Percentiles rank a stretch among this genome's conserved stretches.
Evolutionary conservation across 1,284 basidiomycete genomes (phyloP).

Genomic region (Somion occarium): DNA sequence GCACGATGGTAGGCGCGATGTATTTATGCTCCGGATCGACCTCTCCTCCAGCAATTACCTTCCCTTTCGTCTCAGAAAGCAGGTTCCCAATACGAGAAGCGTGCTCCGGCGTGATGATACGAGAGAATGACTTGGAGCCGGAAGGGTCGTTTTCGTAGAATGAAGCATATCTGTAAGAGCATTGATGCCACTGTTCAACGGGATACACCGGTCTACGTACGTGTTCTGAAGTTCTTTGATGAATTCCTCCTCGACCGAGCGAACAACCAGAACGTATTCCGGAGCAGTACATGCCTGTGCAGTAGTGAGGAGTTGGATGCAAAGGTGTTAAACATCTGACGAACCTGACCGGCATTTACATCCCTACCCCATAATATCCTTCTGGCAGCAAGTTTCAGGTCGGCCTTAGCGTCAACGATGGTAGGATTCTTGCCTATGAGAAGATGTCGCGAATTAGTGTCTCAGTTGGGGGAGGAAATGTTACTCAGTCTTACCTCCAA

Average conservation of each 20-base stretch:
- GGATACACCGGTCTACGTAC: slow-evolving; percentile 29
- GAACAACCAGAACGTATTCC: slow-evolving; percentile 78
- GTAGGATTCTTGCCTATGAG: slow-evolving; percentile 84
- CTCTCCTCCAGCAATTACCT: slow-evolving; percentile 60
- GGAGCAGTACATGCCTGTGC: slow-evolving; percentile 57
- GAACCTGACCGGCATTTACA: slow-evolving; percentile 63
- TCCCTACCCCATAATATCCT: slow-evolving; percentile 84
- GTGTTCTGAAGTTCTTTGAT: slow-evolving; percentile 57
- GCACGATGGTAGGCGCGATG: slow-evolving; percentile 61
- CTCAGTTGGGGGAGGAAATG: no score
- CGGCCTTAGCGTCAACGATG: slow-evolving; percentile 67
- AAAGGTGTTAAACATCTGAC: slow-evolving; percentile 5
- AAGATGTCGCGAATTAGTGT: no score
- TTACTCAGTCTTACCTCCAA: slow-evolving; percentile 1
- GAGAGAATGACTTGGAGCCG: slow-evolving; percentile 38
- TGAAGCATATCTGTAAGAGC: slow-evolving; percentile 17
- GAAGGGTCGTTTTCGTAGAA: slow-evolving; percentile 51
- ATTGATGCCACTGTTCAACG: background rate
- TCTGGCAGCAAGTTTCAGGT: slow-evolving; percentile 54
- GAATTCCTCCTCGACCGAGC: slow-evolving; percentile 59
- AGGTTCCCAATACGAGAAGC: slow-evolving; percentile 61
- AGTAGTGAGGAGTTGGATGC: background rate
- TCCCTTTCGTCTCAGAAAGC: slow-evolving; percentile 54
- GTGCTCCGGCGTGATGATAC: slow-evolving; percentile 49
- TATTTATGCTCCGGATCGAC: slow-evolving; percentile 49